phyloP scores from a whole-genome alignment of 73 alveolate species.

The Paramecium primaurelia region DNA sequence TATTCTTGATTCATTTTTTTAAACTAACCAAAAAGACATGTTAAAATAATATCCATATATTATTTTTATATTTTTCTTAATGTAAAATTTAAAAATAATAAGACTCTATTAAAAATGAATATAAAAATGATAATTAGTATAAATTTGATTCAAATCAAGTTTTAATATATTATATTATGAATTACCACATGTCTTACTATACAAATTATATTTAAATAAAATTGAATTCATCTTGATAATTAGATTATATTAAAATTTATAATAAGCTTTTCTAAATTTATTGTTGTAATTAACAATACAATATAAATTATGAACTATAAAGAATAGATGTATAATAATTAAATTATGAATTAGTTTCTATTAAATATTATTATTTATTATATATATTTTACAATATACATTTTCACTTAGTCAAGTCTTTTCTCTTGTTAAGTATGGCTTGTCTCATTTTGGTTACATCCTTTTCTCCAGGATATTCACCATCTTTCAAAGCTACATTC shows the following conservation, averaged over 20 bases:
- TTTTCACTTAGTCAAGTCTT: constrained; percentile 8
- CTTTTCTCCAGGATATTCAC: constrained; percentile 56
- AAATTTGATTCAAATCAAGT: no score
- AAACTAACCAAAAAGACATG: no score
- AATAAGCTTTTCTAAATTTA: not conserved
- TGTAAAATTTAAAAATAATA: no score
- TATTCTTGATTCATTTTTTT: not conserved
- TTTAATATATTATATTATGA: no score
- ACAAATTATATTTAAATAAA: no score
- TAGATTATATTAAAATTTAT: not conserved
- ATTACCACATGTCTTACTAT: no score
- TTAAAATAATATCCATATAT: no score
- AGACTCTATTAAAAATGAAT: no score
- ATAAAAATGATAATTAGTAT: not conserved
- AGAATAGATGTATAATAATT: not conserved
- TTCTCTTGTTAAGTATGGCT: constrained; percentile 58
- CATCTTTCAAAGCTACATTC: constrained; percentile 49
- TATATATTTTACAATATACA: not conserved
- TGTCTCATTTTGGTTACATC: constrained; percentile 54
- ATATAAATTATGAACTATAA: no score
- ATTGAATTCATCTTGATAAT: no score
- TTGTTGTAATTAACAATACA: not conserved
- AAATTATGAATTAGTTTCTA: not conserved
- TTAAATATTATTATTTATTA: not conserved
- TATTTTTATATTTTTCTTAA: no score